A percentile compares a stretch with the other conserved stretches of the same genome.
Evolutionary conservation across 441 rosid species (phyloP).

Genomic region (Erodium moschatum): DNA sequence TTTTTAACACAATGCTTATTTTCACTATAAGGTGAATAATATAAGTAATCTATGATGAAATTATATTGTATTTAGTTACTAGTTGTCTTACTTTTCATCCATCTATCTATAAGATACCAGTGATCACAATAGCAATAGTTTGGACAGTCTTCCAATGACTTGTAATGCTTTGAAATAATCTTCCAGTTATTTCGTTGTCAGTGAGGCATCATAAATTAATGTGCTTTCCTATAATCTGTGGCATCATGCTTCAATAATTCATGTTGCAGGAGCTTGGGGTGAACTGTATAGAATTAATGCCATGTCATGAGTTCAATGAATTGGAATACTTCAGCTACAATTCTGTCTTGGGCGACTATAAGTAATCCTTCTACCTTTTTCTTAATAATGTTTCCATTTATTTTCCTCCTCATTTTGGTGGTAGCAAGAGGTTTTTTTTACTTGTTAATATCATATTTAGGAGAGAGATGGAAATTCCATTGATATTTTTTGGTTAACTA

Average conservation of each 20-base stretch:
- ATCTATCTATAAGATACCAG: neutral
- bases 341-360: slow-evolving; percentile 63
- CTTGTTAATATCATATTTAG: neutral
- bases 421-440: slow-evolving; percentile 8
- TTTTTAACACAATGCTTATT: neutral
- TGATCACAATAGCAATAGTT: neutral
- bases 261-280: slow-evolving; percentile 80
- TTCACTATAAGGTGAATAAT: neutral
- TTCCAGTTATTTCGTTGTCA: neutral
- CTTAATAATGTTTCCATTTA: neutral
- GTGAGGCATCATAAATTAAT: slow-evolving; percentile 16
- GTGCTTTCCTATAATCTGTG: neutral
- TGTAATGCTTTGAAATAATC: neutral
- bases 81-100: neutral
- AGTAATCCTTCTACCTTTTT: slow-evolving; percentile 36
- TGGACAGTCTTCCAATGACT: neutral
- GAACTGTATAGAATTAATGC: slow-evolving; percentile 93
- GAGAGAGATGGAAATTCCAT: neutral
- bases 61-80: neutral
- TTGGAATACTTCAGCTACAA: slow-evolving; percentile 84
- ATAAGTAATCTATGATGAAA: neutral
- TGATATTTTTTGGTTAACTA: neutral
- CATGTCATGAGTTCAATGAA: slow-evolving; percentile 96
- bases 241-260: slow-evolving; percentile 17
- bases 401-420: slow-evolving; percentile 1